Evolutionary conservation across 495 filamentous ascomycete genomes (phyloP), one percentile per base, ranked within the genome.

Genomic region (Talaromyces stipitatus): DNA sequence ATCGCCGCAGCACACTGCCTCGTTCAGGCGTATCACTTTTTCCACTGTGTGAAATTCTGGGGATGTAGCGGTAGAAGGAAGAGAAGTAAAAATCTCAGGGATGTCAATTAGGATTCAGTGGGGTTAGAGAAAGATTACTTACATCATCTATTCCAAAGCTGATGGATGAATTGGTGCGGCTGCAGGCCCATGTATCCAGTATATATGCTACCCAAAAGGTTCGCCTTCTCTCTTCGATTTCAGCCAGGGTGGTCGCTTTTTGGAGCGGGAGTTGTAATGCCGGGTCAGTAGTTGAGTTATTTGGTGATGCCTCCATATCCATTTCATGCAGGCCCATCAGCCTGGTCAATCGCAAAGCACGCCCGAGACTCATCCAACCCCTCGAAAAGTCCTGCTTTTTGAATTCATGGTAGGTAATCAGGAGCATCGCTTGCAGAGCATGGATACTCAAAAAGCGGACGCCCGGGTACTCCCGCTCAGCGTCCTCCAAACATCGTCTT

Each of bases 301-400:
- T 20, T 14, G 41, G 16, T 18, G 41, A 46, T 11, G 14, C 14
- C 41, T 46, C 26, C 28, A 4, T 66, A 55, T 84, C 81, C 4
- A 82, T 57, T 43, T 81, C 77, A 52, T 81, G 72, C 8, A 83
- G 62, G 9, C 72, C 70, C 50, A 75, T 65, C 0, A 81, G 65
- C 58, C 82, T 75, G 0, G 81, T 71, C 0, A 83, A 63, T 0
- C 81, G 74, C 57, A 82, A 81, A 0, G 76, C 75, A 4, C 78
- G 67, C 0, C 81, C 81, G 0, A 78, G 77, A 16, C 41, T 46
- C 41, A 46, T 46, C 41, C 41, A 46, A 20, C 41, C 41, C 10
- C 41, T 46, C 14, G 41, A 9, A 18, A 46, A 46, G 2, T 18
- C 41, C 14, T 46, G 41, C 22, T 11, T 18, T 46, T 46, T 46